Evolutionary conservation across 495 filamentous ascomycete species (phyloP).

Genomic region (Penicillium cataractarum): DNA sequence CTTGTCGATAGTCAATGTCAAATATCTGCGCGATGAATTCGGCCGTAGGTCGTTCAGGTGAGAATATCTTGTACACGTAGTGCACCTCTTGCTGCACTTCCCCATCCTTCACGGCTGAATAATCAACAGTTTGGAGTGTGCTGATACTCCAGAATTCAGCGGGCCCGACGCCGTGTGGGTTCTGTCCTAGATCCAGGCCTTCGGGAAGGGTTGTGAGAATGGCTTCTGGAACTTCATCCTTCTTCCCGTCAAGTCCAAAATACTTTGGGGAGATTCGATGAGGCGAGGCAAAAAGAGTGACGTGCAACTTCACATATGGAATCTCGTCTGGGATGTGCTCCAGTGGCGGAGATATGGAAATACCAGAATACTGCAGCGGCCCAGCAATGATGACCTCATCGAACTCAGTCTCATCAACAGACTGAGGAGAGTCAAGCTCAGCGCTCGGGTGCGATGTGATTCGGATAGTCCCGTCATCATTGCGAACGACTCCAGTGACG

Average conservation of each 20-base stretch:
- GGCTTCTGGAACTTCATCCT: conserved; percentile 61
- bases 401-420: conserved; percentile 51
- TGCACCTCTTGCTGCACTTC: conserved; percentile 51
- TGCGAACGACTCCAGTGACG: conserved; percentile 62
- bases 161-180: conserved; percentile 62
- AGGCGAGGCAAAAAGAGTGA: conserved; percentile 85
- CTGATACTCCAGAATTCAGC: conserved; percentile 88
- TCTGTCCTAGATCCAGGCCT: conserved; percentile 51
- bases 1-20: conserved; percentile 30
- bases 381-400: conserved; percentile 81
- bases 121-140: conserved; percentile 65
- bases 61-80: conserved; percentile 96
- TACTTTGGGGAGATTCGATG: conserved; percentile 64
- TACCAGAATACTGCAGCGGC: conserved; percentile 75
- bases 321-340: conserved; percentile 66
- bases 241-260: conserved; percentile 65
- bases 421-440: conserved; percentile 16
- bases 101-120: conserved; percentile 50
- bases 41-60: conserved; percentile 65
- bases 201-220: conserved; percentile 83
- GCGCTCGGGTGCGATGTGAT: conserved; percentile 48
- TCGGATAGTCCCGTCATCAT: conserved; percentile 51
- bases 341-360: conserved; percentile 57
- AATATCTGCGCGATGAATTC: conserved; percentile 60
- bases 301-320: conserved; percentile 81